Evolutionary conservation across 2,329 filamentous ascomycete species (phyloP).

Genomic region (Colletotrichum cordylinicola): DNA sequence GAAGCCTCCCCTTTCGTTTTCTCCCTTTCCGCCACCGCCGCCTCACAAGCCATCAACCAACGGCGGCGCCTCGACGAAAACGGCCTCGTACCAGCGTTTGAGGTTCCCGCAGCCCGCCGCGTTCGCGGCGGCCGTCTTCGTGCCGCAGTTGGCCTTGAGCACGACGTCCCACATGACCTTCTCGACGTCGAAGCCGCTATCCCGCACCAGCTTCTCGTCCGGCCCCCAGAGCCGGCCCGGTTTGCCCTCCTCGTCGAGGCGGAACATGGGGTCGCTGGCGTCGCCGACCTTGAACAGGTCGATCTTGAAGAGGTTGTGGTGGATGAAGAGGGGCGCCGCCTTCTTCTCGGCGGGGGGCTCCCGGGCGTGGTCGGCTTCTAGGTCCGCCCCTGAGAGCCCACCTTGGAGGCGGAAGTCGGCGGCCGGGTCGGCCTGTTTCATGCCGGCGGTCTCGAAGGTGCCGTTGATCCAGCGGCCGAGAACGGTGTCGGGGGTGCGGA

Average conservation of each 20-base stretch:
- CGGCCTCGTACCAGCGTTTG: conserved; percentile 5
- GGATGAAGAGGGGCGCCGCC: conserved; percentile 37
- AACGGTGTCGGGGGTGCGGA: conserved; percentile 35
- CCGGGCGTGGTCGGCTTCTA: conserved; percentile 7
- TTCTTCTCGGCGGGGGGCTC: conserved; percentile 14
- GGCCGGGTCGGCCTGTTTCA: conserved; percentile 35
- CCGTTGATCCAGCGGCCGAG: conserved; percentile 36
- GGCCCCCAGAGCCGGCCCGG: conserved; percentile 33
- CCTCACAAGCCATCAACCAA: neutral
- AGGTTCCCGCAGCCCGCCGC: conserved; percentile 36
- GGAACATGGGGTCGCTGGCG: conserved; percentile 23
- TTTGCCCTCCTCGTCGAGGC: conserved; percentile 25
- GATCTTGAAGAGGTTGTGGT: conserved; percentile 42
- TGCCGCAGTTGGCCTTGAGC: conserved; percentile 31
- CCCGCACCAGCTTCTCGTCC: conserved; percentile 26
- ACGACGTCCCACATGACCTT: conserved; percentile 36
- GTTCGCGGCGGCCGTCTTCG: conserved; percentile 8
- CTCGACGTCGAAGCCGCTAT: conserved; percentile 38
- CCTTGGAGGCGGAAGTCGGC: conserved; percentile 31
- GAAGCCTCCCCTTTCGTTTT: neutral
- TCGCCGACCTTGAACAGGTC: conserved; percentile 33
- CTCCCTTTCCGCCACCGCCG: neutral
- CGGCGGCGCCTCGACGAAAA: conserved; percentile 1
- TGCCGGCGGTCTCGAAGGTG: conserved; percentile 27
- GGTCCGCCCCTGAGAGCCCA: neutral